Evolutionary conservation across 148 eudicot species (phyloP), one percentile per base, ranked within the genome.

Genomic region (Dysphania ambrosioides): DNA sequence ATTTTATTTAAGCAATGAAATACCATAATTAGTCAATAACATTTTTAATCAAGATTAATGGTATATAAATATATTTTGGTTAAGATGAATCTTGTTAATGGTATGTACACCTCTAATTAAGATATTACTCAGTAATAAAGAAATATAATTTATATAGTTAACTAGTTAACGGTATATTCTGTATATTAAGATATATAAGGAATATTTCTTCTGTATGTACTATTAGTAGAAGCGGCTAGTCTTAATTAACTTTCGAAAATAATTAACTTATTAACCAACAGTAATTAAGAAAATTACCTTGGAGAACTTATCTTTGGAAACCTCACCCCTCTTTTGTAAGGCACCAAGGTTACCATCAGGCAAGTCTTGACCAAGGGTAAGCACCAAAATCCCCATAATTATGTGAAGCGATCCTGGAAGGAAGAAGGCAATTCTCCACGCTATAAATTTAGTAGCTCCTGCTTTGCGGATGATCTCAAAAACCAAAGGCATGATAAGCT

Each of bases 341-440:
- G 77, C 77, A 32, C 83, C 44, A 41, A 82, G 83, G 66, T 86
- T 86, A 9, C 89, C 88, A 71, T 86, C 89, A 6, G 92, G 92
- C 79, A 83, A 68, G 34, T 88, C 92, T 47, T 88, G 92, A 56
- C 92, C 92, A 6, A 84, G 73, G n/a, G 77, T 72, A 8, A 88
- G 51, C 3, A 88, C 89, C 69, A 81, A 74, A 24, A 86, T 66
- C 0, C 85, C 89, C 86, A 80, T 81, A 23, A 83, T 36, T 4
- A 80, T 69, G 49, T 86, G 87, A 15, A 88, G 72, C 47, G 71
- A 32, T 0, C 86, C 89, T 0, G 92, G 92, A 7, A 88, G 13
- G 6, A 86, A 82, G 70, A 88, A 88, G 7, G 92, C 86, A 6
- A 88, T 77, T 62, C 92, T 83, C 92, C 92, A 88, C 2, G 92